A percentile compares a stretch with the other conserved stretches of the same genome.
Conservation (phyloP, 2,329 filamentous ascomycete genomes). For the Echinosphaeria canescens region DNA sequence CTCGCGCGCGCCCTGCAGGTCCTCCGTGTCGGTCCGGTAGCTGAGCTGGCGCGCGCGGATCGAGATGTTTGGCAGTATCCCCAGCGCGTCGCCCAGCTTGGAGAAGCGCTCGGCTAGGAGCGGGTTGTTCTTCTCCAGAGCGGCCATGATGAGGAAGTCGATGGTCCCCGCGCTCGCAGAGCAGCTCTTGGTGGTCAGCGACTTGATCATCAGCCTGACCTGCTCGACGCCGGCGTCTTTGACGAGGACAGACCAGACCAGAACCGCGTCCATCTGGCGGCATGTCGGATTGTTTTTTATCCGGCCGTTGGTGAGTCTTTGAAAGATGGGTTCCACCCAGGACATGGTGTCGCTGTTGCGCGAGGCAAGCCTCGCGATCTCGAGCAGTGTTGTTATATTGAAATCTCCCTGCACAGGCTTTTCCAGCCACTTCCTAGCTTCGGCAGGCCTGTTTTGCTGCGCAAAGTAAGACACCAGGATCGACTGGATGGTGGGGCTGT, state of each 20-base stretch:
- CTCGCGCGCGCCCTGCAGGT: conserved; percentile 46
- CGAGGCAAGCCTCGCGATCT: too few relatives aligned
- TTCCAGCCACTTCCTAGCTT: conserved; percentile 46
- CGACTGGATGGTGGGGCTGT: conserved; percentile 22
- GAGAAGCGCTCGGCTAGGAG: conserved; percentile 57
- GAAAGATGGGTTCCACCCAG: conserved; percentile 28
- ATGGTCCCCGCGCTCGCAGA: conserved; percentile 40
- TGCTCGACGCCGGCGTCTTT: conserved; percentile 49
- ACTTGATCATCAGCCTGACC: conserved; percentile 48
- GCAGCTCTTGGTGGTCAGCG: conserved; percentile 35
- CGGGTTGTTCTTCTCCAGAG: conserved; percentile 45
- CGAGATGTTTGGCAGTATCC: conserved; percentile 41
- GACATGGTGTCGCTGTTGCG: too few relatives aligned
- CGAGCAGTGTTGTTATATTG: too few relatives aligned
- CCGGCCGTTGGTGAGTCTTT: too few relatives aligned
- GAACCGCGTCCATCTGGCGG: conserved; percentile 51
- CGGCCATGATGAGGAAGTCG: conserved; percentile 54
- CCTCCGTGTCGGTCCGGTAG: conserved; percentile 50
- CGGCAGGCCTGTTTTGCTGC: conserved; percentile 27
- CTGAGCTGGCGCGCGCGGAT: conserved; percentile 59
- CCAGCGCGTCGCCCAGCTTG: conserved; percentile 39
- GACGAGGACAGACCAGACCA: conserved; percentile 55
- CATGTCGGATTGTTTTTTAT: too few relatives aligned
- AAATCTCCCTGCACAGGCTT: conserved; percentile 26
- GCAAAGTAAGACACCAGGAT: conserved; percentile 42